Evolutionary conservation across 495 filamentous ascomycete species (phyloP).

Genomic region (Daldinia childiae): DNA sequence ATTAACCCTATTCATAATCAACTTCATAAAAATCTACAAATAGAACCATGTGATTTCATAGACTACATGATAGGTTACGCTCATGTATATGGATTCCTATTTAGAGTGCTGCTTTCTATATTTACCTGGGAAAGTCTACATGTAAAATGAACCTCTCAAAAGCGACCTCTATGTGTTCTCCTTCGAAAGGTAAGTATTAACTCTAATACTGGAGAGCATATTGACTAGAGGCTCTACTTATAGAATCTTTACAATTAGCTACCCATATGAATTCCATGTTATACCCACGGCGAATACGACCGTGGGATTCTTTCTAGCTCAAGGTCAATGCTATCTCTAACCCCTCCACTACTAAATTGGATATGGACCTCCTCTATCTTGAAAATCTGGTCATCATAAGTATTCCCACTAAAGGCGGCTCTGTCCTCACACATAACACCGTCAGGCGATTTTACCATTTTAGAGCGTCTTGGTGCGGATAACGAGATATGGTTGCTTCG

Average conservation of each 20-base stretch:
- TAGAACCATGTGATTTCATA: too few relatives aligned
- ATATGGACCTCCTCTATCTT: neutral
- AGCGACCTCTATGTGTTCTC: too few relatives aligned
- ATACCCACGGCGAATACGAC: neutral
- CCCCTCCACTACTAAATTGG: neutral
- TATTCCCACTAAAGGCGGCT: neutral
- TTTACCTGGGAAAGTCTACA: too few relatives aligned
- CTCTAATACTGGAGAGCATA: neutral
- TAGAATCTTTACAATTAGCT: neutral
- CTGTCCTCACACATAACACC: neutral
- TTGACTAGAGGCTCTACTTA: neutral
- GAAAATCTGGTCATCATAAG: neutral
- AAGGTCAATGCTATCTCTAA: neutral
- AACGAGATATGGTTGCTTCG: neutral
- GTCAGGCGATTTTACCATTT: neutral
- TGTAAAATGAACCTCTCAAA: too few relatives aligned
- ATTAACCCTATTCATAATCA: too few relatives aligned
- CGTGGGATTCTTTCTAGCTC: neutral
- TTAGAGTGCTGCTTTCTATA: too few relatives aligned
- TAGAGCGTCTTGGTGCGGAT: neutral
- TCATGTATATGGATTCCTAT: too few relatives aligned
- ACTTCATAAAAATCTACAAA: too few relatives aligned
- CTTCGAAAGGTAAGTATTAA: neutral
- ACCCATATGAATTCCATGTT: neutral
- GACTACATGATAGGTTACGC: too few relatives aligned